A percentile compares a stretch with the other conserved stretches of the same genome.
Evolutionary conservation across 306 rosid genomes (phyloP).

Genomic region (Echinosophora koreensis): DNA sequence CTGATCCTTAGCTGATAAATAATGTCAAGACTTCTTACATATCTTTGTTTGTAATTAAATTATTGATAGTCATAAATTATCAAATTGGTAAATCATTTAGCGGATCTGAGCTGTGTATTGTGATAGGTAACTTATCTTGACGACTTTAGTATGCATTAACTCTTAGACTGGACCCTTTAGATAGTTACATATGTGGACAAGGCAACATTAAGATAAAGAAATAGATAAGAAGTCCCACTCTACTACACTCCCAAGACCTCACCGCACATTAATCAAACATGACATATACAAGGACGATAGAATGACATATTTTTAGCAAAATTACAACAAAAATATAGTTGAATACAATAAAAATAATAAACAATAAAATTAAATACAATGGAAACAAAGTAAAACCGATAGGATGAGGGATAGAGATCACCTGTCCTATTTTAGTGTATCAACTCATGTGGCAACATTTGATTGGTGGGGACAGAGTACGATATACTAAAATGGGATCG

Average conservation of each 20-base stretch:
- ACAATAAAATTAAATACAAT: too few species aligned
- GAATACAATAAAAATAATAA: too few species aligned
- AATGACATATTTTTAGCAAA: not conserved
- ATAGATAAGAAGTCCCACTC: slow-evolving; percentile 28
- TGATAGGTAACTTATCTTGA: not conserved
- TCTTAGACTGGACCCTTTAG: slow-evolving; percentile 18
- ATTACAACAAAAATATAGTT: too few species aligned
- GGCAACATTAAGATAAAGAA: slow-evolving; percentile 20
- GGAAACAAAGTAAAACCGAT: too few species aligned
- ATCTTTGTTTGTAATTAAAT: slow-evolving; percentile 15
- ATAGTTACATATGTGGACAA: slow-evolving; percentile 34
- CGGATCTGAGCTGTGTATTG: not conserved
- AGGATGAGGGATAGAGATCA: too few species aligned
- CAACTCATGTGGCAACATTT: too few species aligned
- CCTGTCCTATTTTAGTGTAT: too few species aligned
- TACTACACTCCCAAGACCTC: not conserved
- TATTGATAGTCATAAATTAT: slow-evolving; percentile 24
- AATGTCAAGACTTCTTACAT: slow-evolving; percentile 19
- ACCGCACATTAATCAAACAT: not conserved
- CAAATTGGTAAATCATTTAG: slow-evolving; percentile 27
- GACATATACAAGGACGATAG: not conserved
- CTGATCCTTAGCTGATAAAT: not conserved
- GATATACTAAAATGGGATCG: too few species aligned
- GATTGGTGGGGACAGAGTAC: too few species aligned
- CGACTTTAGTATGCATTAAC: slow-evolving; percentile 4